Evolutionary conservation across 495 filamentous ascomycete species (phyloP), one percentile per base, ranked within the genome.

Genomic region (Beverwykella pulmonaria): DNA sequence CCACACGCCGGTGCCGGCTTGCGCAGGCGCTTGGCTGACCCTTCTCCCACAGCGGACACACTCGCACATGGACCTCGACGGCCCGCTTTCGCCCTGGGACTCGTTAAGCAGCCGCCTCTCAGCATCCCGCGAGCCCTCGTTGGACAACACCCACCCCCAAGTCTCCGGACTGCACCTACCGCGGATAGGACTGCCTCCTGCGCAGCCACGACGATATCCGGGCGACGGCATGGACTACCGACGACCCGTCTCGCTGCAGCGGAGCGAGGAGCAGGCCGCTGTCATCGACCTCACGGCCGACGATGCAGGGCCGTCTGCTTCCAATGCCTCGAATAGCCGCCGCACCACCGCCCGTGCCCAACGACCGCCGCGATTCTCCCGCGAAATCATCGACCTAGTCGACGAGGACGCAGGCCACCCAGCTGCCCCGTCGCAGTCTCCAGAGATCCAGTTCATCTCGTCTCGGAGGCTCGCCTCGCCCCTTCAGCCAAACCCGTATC

Each of bases 281-380:
- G 75, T 86, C 6, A 85, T 87, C 20, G 85, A 87, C 68, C 71
- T 87, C 22, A 87, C 84, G 4, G 76, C 23, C 20, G 65, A 71
- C 19, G 69, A 71, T 48, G 53, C 59, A 34, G 61, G 56, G 19
- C 63, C 68, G 12, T 58, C 67, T 30, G 30, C 49, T 14, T 44
- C 39, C 8, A 44, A 44, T 44, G 17, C 57, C 19, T 46, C 64
- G 1, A 65, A 27, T 23, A 25, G n/a, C 53, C 17, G 52, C 47
- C 63, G 41, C 17, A 6, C 19, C 12, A 26, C 46, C 30, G 46
- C 34, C 26, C 61, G 54, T 39, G 34, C 61, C 4, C 67, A 61
- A 26, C 63, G 67, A 48, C 60, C 58, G 25, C 70, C 72, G 23
- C 72, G 70, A 19, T 70, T 57, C 44, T 15, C 53, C 29, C 39